These are phyloP conservation scores for Aspergillus luchuensis DNA, from an alignment of 2,329 filamentous ascomycete genomes.

Conservation along the genomic window DNA sequence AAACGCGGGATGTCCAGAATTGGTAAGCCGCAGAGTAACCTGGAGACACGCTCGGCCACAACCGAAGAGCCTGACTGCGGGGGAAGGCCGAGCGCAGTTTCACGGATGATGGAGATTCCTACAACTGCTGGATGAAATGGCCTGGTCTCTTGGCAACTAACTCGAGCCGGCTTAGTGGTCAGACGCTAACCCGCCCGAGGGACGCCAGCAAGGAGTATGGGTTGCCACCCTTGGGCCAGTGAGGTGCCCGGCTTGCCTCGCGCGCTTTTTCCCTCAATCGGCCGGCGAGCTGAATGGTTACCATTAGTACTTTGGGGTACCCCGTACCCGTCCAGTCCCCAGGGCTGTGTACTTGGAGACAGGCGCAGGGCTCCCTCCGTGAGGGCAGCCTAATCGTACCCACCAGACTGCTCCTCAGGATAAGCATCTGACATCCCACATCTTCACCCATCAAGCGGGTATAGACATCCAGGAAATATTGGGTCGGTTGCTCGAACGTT, in stretches of 20 bases:
- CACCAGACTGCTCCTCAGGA: neutral
- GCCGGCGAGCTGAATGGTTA: neutral
- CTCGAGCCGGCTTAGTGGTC: neutral
- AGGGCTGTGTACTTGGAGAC: neutral
- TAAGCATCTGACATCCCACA: neutral
- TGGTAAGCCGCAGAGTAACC: neutral
- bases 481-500: neutral
- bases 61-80: conserved; percentile 5
- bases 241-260: neutral
- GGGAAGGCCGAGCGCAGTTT: neutral
- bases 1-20: neutral
- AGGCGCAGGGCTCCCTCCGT: neutral
- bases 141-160: neutral
- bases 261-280: neutral
- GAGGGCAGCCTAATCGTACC: neutral
- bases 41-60: conserved; percentile 1
- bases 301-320: neutral
- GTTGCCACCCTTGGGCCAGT: neutral
- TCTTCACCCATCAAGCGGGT: neutral
- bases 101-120: neutral
- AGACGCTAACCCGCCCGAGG: neutral
- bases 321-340: neutral
- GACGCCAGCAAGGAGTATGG: neutral
- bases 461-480: neutral
- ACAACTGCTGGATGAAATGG: neutral